Evolutionary conservation across 179 eudicot species (phyloP).

Genomic region (Gypsophila paniculata): DNA sequence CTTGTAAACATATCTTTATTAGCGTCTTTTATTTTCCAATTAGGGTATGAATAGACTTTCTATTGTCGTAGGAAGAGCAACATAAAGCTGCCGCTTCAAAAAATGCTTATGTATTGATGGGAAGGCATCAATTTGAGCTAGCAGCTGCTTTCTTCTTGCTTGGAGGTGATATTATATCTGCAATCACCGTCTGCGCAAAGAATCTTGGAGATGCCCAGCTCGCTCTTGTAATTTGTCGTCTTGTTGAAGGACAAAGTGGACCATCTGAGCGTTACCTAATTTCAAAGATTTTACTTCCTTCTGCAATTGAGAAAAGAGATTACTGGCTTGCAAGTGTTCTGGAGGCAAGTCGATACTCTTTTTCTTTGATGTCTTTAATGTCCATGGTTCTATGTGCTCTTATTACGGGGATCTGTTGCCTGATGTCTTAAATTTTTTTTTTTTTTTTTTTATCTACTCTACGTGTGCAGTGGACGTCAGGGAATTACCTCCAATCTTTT

Average conservation of each 20-base stretch:
- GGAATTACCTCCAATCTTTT: slow-evolving; percentile 60
- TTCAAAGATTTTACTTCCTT: slow-evolving; percentile 73
- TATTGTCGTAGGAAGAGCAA: slow-evolving; percentile 66
- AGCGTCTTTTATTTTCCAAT: neutral
- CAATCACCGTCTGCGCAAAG: slow-evolving; percentile 88
- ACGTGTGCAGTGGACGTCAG: slow-evolving; percentile 69
- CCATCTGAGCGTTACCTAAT: slow-evolving; percentile 61
- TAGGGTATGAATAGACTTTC: neutral
- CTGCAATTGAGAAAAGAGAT: slow-evolving; percentile 72
- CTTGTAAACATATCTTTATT: neutral
- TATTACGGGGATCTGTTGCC: slow-evolving; percentile 4
- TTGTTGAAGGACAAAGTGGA: slow-evolving; percentile 80
- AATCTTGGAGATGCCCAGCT: slow-evolving; percentile 94
- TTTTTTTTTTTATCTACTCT: slow-evolving; percentile 9
- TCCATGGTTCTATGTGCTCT: neutral
- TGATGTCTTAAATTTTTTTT: slow-evolving; percentile 20
- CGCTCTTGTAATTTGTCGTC: slow-evolving; percentile 93
- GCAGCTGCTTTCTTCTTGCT: slow-evolving; percentile 96
- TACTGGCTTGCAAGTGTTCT: slow-evolving; percentile 82
- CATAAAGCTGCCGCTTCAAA: slow-evolving; percentile 93
- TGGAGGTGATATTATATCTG: slow-evolving; percentile 88
- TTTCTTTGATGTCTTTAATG: neutral
- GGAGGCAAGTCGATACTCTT: slow-evolving; percentile 45
- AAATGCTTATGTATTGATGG: slow-evolving; percentile 97
- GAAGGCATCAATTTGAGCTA: slow-evolving; percentile 88